Conservation (phyloP, 768 basidiomycete genomes). For the Lactarius indigo region DNA sequence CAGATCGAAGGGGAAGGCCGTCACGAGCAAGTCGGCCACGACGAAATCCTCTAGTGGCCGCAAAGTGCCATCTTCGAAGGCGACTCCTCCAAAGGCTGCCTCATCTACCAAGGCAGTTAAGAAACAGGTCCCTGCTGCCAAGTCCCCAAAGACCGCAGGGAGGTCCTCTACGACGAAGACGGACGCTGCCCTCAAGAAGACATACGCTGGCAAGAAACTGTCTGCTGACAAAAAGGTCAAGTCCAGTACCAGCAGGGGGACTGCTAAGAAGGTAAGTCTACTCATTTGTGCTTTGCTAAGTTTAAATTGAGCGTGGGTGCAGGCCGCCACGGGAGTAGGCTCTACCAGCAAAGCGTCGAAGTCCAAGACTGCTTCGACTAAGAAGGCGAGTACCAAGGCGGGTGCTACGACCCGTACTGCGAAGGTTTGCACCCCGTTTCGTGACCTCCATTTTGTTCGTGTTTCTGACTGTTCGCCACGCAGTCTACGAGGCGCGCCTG, state of each 20-base stretch:
- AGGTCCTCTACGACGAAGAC: slow-evolving; percentile 31
- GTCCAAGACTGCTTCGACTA: slow-evolving; percentile 29
- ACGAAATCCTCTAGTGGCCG: slow-evolving; percentile 34
- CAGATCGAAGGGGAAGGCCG: slow-evolving; percentile 33
- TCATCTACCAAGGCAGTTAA: slow-evolving; percentile 15
- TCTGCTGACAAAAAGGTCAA: slow-evolving; percentile 24
- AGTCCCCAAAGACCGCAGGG: slow-evolving; percentile 11
- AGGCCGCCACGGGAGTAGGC: slow-evolving; percentile 53
- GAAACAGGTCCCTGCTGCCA: slow-evolving; percentile 19
- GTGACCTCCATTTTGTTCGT: neutral
- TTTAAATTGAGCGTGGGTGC: slow-evolving; percentile 11
- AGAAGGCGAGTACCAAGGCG: slow-evolving; percentile 16
- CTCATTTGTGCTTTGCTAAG: neutral
- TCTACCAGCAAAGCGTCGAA: slow-evolving; percentile 32
- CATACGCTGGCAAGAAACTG: slow-evolving; percentile 22
- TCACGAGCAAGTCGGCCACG: slow-evolving; percentile 29
- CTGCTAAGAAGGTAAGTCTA: slow-evolving; percentile 58
- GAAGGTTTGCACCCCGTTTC: slow-evolving; percentile 7
- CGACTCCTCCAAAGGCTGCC: slow-evolving; percentile 22
- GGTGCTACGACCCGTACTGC: neutral
- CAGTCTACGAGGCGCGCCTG: slow-evolving; percentile 13
- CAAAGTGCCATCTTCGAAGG: slow-evolving; percentile 23
- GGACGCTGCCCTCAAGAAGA: slow-evolving; percentile 28
- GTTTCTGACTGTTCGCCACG: neutral
- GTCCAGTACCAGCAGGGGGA: slow-evolving; percentile 37